Base-by-base conservation (phyloP, 78 protist species). In the Dictyostelium firmibasis region DNA sequence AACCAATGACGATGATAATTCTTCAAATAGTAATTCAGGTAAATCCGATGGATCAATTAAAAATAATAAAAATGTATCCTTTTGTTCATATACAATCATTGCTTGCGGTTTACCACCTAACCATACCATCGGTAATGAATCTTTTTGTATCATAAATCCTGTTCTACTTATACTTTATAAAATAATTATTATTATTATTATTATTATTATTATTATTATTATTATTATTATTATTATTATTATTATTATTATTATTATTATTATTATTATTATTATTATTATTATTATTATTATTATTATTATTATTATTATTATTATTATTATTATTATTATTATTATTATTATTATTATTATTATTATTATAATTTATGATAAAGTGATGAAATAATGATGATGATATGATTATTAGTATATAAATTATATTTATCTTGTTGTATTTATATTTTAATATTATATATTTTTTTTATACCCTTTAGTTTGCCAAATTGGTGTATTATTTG, bases 41-140 rank as follows among this genome's bases (percentile, higher is more conserved):
- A 89, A 25, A 67, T 89, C 94, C 0, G 29, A 29, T n/a, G 84
- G 62, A 33, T 89, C 79, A 10, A 89, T 83, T 16, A 89, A 25
- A 29, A 89, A 89, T 89, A 89, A 25, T 64, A 72, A 64, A 69
- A 89, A 27, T 69, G 86, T 81, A 89, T 89, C 94, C 53, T 81
- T 89, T 69, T 89, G 94, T 81, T 89, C 94, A 47, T 89, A 89
- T n/a, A 89, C 82, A 47, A 89, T 89, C 94, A 89, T 81, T 33
- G 31, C 38, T 8, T 25, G 31, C 10, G 44, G 44, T 69, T 43
- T 78, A 13, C 77, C 84, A 25, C 62, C 86, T 3, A 89, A 25
- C 82, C 83, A 81, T 14, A 89, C 70, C 6, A 81, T 9, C 29
- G 94, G 94, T 57, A 89, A 67, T 31, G 38, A 38, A 31, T 53